Percentiles rank a stretch among this genome's conserved stretches.
Conservation (phyloP, 2,329 filamentous ascomycete genomes). For the Alternaria gaisen region DNA sequence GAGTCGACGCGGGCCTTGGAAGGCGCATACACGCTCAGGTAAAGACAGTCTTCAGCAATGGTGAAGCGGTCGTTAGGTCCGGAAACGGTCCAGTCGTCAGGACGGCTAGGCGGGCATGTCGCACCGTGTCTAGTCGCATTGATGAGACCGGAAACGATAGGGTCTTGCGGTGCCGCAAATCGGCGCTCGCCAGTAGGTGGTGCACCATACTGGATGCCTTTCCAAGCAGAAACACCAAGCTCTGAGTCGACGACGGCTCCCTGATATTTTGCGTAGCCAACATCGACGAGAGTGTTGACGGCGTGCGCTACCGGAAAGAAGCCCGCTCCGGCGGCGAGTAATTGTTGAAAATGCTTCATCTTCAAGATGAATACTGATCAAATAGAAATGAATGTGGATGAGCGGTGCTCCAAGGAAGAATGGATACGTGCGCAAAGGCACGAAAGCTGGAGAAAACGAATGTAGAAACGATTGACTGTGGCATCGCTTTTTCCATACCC, state of each 20-base stretch:
- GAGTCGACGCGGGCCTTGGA: slow-evolving; percentile 59
- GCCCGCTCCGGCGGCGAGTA: slow-evolving; percentile 6
- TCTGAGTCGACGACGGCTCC: slow-evolving; percentile 58
- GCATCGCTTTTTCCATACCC: not conserved
- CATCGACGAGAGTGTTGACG: slow-evolving; percentile 60
- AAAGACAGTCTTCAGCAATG: slow-evolving; percentile 72
- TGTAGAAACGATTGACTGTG: not conserved
- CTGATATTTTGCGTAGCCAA: slow-evolving; percentile 71
- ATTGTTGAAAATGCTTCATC: slow-evolving; percentile 5
- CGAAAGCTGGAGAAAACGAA: not conserved
- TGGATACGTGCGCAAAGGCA: not conserved
- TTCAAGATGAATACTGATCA: not conserved
- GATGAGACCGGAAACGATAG: slow-evolving; percentile 18
- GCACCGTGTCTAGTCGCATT: slow-evolving; percentile 39
- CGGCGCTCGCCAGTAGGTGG: slow-evolving; percentile 71
- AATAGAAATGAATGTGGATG: not conserved
- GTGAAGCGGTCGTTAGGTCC: slow-evolving; percentile 24
- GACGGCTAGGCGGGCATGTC: slow-evolving; percentile 45
- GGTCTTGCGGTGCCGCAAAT: slow-evolving; percentile 68
- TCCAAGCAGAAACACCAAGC: slow-evolving; percentile 72
- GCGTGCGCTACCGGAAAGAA: slow-evolving; percentile 26
- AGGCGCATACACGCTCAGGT: slow-evolving; percentile 71
- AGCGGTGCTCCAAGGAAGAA: not conserved
- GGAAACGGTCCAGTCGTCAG: slow-evolving; percentile 32
- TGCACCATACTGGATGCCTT: slow-evolving; percentile 77